Evolutionary conservation across 805 yeast genomes (phyloP).

Genomic region (Nakazawaea ernobii): DNA sequence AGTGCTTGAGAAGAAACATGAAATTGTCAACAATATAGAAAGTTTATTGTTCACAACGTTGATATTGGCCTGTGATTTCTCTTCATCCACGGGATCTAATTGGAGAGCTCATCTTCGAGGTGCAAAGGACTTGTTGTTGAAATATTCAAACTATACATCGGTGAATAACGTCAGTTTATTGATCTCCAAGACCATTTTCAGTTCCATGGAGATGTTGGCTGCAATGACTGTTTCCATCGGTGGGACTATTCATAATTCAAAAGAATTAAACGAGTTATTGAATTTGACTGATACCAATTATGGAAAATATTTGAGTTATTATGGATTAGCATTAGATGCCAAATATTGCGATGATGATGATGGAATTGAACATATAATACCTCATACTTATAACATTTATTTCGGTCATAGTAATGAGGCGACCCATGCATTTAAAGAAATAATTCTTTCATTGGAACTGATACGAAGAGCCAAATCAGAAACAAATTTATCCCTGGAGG

Average conservation of each 20-base stretch:
- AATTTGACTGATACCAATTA: conserved; percentile 21
- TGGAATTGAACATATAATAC: background rate
- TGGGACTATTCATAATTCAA: conserved; percentile 49
- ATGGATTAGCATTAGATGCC: conserved; percentile 25
- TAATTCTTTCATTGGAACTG: conserved; percentile 24
- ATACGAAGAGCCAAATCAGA: conserved; percentile 13
- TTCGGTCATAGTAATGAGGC: conserved; percentile 30
- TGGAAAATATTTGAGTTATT: conserved; percentile 18
- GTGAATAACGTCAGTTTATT: conserved; percentile 5
- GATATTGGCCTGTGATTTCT: conserved; percentile 59
- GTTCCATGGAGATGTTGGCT: conserved; percentile 57
- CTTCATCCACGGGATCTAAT: conserved; percentile 49
- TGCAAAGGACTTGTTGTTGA: conserved; percentile 57
- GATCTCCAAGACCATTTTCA: conserved; percentile 24
- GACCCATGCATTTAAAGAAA: conserved; percentile 25
- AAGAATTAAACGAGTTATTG: conserved; percentile 37
- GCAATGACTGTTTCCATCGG: conserved; percentile 53
- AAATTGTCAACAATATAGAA: conserved; percentile 53
- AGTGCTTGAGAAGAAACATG: conserved; percentile 34
- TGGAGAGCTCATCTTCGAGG: conserved; percentile 70
- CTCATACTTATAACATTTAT: conserved; percentile 22
- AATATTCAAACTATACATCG: conserved; percentile 29
- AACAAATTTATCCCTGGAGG: background rate
- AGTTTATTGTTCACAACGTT: conserved; percentile 65
- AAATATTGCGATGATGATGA: conserved; percentile 4